A percentile compares a stretch with the other conserved stretches of the same genome.
phyloP scores from a whole-genome alignment of 495 filamentous ascomycete genomes.

The Amniculicola lignicola region DNA sequence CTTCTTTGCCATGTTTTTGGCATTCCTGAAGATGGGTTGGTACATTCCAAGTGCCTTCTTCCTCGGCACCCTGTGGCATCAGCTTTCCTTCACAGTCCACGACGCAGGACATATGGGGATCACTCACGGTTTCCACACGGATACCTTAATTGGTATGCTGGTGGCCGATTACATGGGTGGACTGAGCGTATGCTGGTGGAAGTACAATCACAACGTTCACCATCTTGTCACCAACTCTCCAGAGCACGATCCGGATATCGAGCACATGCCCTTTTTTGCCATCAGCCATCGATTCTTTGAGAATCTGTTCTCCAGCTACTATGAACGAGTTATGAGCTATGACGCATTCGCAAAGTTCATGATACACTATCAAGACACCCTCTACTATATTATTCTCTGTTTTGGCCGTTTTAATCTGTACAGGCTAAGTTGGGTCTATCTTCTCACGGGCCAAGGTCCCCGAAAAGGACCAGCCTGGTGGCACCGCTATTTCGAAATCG shows the following conservation, averaged over 20 bases:
- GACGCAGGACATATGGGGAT: constrained; percentile 98
- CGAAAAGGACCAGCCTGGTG: constrained; percentile 80
- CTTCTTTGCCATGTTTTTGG: constrained; percentile 60
- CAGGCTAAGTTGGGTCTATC: constrained; percentile 74
- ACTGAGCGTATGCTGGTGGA: constrained; percentile 95
- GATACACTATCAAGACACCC: constrained; percentile 72
- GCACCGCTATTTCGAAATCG: constrained; percentile 82
- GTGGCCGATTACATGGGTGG: constrained; percentile 90
- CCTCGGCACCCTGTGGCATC: constrained; percentile 89
- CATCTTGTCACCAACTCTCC: constrained; percentile 96
- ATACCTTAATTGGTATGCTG: constrained; percentile 82
- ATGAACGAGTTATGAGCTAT: constrained; percentile 80
- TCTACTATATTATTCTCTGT: constrained; percentile 81
- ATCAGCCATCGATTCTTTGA: constrained; percentile 81
- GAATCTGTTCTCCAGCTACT: constrained; percentile 79
- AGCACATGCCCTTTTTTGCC: constrained; percentile 95
- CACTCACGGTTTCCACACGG: constrained; percentile 78
- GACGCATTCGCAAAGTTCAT: constrained; percentile 71
- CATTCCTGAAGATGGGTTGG: constrained; percentile 69
- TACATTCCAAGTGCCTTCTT: constrained; percentile 71
- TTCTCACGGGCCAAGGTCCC: constrained; percentile 73
- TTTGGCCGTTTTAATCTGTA: constrained; percentile 95
- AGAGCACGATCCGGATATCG: constrained; percentile 96
- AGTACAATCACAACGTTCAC: constrained; percentile 94
- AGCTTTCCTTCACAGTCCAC: constrained; percentile 91